Percentiles rank a stretch among this genome's conserved stretches.
These are phyloP conservation scores for Saposhnikovia divaricata DNA, from an alignment of 129 eudicot species.

Conservation along the genomic window DNA sequence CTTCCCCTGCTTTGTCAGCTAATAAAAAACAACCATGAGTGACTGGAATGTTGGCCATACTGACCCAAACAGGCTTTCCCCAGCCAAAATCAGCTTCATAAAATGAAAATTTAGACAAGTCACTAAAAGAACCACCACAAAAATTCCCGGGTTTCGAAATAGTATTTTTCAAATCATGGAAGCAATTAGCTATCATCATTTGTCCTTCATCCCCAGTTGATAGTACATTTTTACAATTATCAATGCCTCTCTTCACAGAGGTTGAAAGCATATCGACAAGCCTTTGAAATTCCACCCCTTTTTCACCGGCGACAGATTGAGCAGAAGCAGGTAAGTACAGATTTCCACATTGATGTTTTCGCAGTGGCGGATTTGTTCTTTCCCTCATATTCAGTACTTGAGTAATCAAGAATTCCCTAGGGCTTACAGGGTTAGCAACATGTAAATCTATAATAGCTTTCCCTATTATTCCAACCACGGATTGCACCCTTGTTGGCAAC, in stretches of 20 bases:
- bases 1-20: background rate
- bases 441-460: background rate
- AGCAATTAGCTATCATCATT: background rate
- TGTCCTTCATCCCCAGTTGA: background rate
- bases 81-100: conserved; percentile 4
- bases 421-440: background rate
- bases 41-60: background rate
- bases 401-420: background rate
- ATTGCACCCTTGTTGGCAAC: background rate
- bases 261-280: background rate
- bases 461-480: background rate
- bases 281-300: background rate
- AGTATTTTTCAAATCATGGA: background rate
- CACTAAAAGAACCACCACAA: background rate
- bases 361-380: conserved; percentile 11
- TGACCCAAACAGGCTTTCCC: background rate
- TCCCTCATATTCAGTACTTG: conserved; percentile 4
- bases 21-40: background rate
- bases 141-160: background rate
- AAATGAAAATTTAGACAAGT: background rate
- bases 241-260: background rate
- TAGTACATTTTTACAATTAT: background rate
- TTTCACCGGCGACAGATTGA: background rate
- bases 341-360: background rate
- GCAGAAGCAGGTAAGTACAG: background rate